phyloP scores from a whole-genome alignment of 202 grass and related monocot genomes.

The Alloteropsis angusta region DNA sequence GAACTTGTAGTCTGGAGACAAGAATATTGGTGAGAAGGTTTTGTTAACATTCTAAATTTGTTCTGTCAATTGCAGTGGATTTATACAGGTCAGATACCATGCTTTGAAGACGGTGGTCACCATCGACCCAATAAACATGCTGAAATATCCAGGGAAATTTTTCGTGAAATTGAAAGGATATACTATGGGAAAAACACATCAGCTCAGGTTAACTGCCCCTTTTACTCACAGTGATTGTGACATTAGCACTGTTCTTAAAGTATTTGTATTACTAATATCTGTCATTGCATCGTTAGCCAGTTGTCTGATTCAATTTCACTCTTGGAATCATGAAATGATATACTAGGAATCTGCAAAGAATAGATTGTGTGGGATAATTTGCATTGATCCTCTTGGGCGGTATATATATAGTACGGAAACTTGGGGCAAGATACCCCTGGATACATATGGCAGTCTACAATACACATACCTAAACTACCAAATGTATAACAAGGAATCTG shows the following conservation, averaged over 20 bases:
- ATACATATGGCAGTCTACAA: too few relatives aligned
- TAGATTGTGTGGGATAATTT: too few relatives aligned
- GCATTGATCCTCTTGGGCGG: too few relatives aligned
- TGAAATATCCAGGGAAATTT: constrained; percentile 89
- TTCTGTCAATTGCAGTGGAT: constrained; percentile 57
- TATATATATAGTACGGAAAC: too few relatives aligned
- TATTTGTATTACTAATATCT: background rate
- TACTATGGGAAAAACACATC: constrained; percentile 50
- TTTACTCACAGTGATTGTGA: background rate
- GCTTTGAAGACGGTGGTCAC: constrained; percentile 90
- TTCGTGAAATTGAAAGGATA: constrained; percentile 75
- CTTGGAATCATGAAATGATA: background rate
- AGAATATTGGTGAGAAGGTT: background rate
- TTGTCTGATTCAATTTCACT: background rate
- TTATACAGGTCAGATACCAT: constrained; percentile 83
- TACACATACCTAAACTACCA: too few relatives aligned
- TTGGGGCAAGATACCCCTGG: too few relatives aligned
- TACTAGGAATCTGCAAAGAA: background rate
- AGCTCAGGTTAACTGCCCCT: constrained; percentile 45
- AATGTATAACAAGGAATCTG: background rate
- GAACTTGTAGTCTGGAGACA: background rate
- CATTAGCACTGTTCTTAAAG: background rate
- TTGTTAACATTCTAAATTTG: background rate
- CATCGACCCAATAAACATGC: constrained; percentile 85
- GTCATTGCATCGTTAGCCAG: background rate